Conservation (phyloP, 2,329 filamentous ascomycete species). For the Rugonectria rugulosa region DNA sequence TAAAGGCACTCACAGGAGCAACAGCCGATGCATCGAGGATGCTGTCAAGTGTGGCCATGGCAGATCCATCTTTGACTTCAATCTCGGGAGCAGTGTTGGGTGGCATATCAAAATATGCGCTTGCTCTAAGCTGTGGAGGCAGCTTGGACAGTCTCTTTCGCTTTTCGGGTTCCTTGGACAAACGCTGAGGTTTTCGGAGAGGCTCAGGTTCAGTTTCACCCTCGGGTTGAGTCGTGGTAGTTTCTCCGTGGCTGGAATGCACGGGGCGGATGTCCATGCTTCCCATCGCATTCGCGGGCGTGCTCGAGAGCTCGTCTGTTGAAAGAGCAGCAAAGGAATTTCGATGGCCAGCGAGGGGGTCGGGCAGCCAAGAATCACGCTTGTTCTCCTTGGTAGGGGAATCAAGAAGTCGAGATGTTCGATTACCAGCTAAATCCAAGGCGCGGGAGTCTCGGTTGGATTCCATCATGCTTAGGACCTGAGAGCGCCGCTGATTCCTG, state of each 20-base stretch:
- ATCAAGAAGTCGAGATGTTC: slow-evolving; percentile 6
- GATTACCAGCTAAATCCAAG: slow-evolving; percentile 25
- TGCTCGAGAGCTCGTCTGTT: slow-evolving; percentile 33
- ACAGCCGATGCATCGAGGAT: slow-evolving; percentile 89
- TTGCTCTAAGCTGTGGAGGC: slow-evolving; percentile 88
- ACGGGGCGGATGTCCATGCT: slow-evolving; percentile 28
- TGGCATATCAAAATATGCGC: slow-evolving; percentile 84
- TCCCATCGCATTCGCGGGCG: slow-evolving; percentile 22
- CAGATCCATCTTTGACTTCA: slow-evolving; percentile 77
- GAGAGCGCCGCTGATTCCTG: slow-evolving; percentile 75
- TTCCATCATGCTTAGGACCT: slow-evolving; percentile 68
- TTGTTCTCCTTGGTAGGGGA: slow-evolving; percentile 27
- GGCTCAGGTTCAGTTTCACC: slow-evolving; percentile 29
- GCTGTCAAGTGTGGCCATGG: slow-evolving; percentile 86
- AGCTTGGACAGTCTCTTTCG: slow-evolving; percentile 54
- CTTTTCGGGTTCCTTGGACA: slow-evolving; percentile 44
- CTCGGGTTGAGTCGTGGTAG: slow-evolving; percentile 25
- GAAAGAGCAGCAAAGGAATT: slow-evolving; percentile 45
- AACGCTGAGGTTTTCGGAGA: slow-evolving; percentile 44
- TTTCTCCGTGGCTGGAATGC: slow-evolving; percentile 25
- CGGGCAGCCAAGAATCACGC: slow-evolving; percentile 53
- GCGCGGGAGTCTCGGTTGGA: slow-evolving; percentile 36
- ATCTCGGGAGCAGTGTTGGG: slow-evolving; percentile 56
- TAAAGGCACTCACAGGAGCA: slow-evolving; percentile 91
- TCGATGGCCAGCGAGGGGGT: slow-evolving; percentile 51